phyloP scores from a whole-genome alignment of 345 rosid genomes.

The Rhodamnia rubescens region DNA sequence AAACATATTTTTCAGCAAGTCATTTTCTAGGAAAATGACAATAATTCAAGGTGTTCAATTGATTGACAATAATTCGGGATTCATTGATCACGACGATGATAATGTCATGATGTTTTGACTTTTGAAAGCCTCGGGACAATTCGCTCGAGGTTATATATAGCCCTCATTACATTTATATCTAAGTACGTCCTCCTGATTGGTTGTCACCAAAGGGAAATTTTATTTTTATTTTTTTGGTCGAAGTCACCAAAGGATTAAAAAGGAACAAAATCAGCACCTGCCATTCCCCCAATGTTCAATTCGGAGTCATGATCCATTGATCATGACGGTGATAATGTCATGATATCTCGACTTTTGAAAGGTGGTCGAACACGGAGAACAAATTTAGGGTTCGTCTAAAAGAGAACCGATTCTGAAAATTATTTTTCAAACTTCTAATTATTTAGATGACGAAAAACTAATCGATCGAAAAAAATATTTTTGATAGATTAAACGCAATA shows the following conservation, averaged over 20 bases:
- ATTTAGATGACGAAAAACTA: background rate
- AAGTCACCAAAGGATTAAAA: background rate
- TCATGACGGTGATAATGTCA: background rate
- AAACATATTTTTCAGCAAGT: no score
- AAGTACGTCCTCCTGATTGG: no score
- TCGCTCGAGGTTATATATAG: no score
- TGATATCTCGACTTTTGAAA: background rate
- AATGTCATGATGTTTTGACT: no score
- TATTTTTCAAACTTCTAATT: accelerated
- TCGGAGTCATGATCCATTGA: background rate
- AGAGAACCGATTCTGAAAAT: background rate
- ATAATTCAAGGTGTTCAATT: no score
- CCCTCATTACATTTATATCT: no score
- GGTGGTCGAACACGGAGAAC: background rate
- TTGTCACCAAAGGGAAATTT: no score
- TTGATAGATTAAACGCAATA: background rate
- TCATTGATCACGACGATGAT: no score
- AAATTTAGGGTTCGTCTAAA: background rate
- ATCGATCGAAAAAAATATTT: background rate
- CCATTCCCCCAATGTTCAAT: background rate
- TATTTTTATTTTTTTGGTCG: no score
- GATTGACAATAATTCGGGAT: no score
- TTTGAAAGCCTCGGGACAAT: no score
- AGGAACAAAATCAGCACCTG: background rate
- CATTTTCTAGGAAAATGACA: no score